A percentile compares a stretch with the other conserved stretches of the same genome.
These are phyloP conservation scores for Arctium lappa DNA, from an alignment of 129 eudicot species.

Conservation along the genomic window DNA sequence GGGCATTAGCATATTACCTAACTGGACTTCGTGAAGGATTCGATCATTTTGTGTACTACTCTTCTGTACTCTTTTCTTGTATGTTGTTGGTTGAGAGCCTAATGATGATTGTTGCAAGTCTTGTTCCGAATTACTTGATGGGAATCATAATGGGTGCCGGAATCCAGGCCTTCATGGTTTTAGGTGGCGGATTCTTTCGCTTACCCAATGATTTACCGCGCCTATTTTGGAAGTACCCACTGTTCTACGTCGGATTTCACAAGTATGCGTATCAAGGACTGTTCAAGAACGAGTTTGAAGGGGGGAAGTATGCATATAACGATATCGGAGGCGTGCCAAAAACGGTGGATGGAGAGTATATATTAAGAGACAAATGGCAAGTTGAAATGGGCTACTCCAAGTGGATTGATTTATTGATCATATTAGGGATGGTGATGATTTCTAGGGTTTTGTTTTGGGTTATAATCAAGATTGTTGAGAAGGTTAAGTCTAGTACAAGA, in stretches of 20 bases:
- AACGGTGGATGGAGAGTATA: slow-evolving; percentile 27
- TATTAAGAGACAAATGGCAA: slow-evolving; percentile 45
- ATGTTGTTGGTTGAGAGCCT: slow-evolving; percentile 44
- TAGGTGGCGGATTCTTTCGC: slow-evolving; percentile 39
- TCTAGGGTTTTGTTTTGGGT: slow-evolving; percentile 44
- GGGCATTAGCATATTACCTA: slow-evolving; percentile 37
- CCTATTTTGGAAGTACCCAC: slow-evolving; percentile 37
- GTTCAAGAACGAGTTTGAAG: slow-evolving; percentile 54
- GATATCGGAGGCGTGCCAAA: slow-evolving; percentile 9
- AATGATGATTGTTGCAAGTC: slow-evolving; percentile 54
- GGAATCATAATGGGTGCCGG: slow-evolving; percentile 47
- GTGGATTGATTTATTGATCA: slow-evolving; percentile 55
- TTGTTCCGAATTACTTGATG: slow-evolving; percentile 51
- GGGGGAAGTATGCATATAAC: neutral
- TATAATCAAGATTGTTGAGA: slow-evolving; percentile 41
- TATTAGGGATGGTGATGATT: slow-evolving; percentile 53
- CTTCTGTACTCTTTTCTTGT: slow-evolving; percentile 20
- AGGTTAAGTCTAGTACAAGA: slow-evolving; percentile 25
- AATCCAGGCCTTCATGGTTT: slow-evolving; percentile 35
- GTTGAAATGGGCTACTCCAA: slow-evolving; percentile 62
- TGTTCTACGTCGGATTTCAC: slow-evolving; percentile 36
- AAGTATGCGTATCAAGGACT: slow-evolving; percentile 49
- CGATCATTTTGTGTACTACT: slow-evolving; percentile 34
- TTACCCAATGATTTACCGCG: slow-evolving; percentile 38
- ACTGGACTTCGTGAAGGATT: slow-evolving; percentile 34